Base-by-base conservation (phyloP, 1,139 yeast genomes). In the Pichia inconspicua region DNA sequence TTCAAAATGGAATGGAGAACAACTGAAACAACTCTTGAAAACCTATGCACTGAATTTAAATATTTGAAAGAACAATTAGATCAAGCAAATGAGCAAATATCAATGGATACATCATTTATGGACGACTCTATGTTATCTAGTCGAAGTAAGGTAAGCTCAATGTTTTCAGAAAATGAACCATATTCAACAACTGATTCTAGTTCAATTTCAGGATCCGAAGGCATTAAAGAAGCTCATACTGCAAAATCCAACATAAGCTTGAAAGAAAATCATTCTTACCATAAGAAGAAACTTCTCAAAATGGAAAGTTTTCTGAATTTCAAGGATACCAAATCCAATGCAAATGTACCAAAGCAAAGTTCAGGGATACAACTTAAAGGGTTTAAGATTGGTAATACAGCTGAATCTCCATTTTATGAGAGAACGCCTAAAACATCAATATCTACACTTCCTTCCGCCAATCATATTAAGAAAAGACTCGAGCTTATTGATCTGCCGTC, bases 1-100 rank as follows among this genome's bases (percentile, higher is more conserved):
- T 32, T 41, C 5, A 48, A 43, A 43, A 55, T 69, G 30, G 68
- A 69, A 46, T 66, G 70, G 70, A 63, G 66, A 59, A 67, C 68
- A 59, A 74, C 70, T 53, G 74, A 64, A 62, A 75, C 66, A 2
- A 73, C 80, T 1, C 69, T 76, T 52, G 77, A 73, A 44, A 77
- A 75, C 51, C 58, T 81, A 43, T 62, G 68, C 37, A 60, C 66
- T 41, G 86, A 80, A 57, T 78, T 66, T 52, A 58, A 63, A n/a
- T 71, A 67, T 50, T 53, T 77, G 15, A 63, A 55, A 15, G 57
- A 58, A 15, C 65, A 58, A 46, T 45, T 59, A 10, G 42, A 40
- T n/a, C 39, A 51, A 5, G 59, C 63, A 4, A 56, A 58, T 45
- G 50, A 53, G 5, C 48, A 50, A 19, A 27, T 42, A 14, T 43